Evolutionary conservation across 148 eudicot genomes (phyloP), one percentile per base, ranked within the genome.

Genomic region (Amaranthus cruentus): DNA sequence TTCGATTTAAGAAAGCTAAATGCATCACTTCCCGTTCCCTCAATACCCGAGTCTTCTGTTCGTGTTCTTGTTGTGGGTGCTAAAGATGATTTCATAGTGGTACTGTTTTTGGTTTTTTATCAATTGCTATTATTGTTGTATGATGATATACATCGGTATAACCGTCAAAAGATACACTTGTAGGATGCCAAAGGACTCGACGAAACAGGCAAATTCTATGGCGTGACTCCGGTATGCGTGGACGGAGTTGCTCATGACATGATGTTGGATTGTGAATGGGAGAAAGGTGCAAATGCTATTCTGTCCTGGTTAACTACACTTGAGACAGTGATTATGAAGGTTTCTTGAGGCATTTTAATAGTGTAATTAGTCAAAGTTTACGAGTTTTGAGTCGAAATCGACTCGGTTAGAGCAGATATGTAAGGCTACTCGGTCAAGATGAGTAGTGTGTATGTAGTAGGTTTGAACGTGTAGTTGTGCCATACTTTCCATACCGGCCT

Each of bases 1-100:
- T 93, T 93, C 83, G 95, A 93, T 83, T 81, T 93, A 53, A 87
- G 92, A 67, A 89, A 91, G 91, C 97, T 93, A 56, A 93, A 93
- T 60, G 91, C 95, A 43, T 93, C 98, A 62, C 97, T 93, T 73
- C 98, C 98, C 18, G 95, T 91, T 78, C 92, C 98, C 65, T 76
- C 78, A 12, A 67, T 85, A 58, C 89, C 88, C 46, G 71, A 84
- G 52, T 74, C 88, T 59, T 89, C 92, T 50, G 64, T 87, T 69
- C 59, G 77, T 47, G 78, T 91, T 79, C 88, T 89, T 7, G 97
- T 91, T 2, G 15, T 93, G 74, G 98, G 98, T 62, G 90, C 98
- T 72, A 78, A 62, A 11, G 87, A 91, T 18, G 98, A 93, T 84
- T 93, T 93, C 81, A 89, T 93, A 61, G 92, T 91, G 88, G 97